Evolutionary conservation across 176 grass and related monocot species (phyloP), one percentile per base, ranked within the genome.

Genomic region (Triticum aestivum): DNA sequence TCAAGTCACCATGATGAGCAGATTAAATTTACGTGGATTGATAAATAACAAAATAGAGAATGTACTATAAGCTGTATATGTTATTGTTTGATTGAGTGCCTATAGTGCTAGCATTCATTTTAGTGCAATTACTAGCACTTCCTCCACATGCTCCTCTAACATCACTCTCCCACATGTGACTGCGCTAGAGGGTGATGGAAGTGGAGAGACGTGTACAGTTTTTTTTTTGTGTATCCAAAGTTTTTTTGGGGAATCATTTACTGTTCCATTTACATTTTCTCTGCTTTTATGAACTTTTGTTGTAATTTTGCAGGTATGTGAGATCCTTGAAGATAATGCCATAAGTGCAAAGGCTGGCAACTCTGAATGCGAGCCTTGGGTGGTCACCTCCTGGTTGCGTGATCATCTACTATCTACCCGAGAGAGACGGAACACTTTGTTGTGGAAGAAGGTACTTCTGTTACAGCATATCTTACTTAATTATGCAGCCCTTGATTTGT

Each of bases 361-460:
- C 47, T 32, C 45, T 1, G 47, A 76, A 52, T 76, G 45, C 8
- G 73, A 76, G 27, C 73, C 73, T 20, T 76, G 73, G 73, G 73
- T 76, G 7, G 73, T 76, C 45, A 76, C 47, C 27, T 76, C 73
- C 5, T 76, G 73, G 73, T 11, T 76, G 27, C 73, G 73, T 52
- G 73, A 76, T 56, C 73, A 98, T 89, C 82, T 98, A 41, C 71
- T 98, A 44, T 75, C 82, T 85, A 90, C 90, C 68, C 89, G 65
- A 82, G 93, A 98, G 89, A 92, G 93, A 89, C 95, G 83, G 83
- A 87, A 94, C 71, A 11, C 39, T 78, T 80, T 84, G 33, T 73
- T 98, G 78, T 98, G 96, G 96, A 98, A 94, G 42, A 95, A 98
- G 93, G 96, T 98, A 88, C 8, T 75, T 75, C 20, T 83, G 35